Conservation (phyloP, 495 filamentous ascomycete genomes). For the Tuber umbilicatum region DNA sequence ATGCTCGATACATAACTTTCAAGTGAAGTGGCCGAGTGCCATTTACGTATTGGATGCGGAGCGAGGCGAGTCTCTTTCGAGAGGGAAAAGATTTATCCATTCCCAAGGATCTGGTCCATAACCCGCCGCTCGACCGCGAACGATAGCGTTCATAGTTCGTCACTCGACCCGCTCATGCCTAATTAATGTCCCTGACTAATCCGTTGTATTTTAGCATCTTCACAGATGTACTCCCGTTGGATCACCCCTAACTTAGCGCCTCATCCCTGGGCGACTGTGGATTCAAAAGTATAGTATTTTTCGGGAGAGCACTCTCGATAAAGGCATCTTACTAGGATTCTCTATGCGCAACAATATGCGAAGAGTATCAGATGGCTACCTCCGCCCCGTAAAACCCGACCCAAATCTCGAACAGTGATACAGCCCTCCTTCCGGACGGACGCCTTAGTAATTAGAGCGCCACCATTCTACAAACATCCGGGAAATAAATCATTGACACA, state of each 20-base stretch:
- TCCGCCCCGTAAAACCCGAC: neutral
- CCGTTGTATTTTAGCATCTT: neutral
- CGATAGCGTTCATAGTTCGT: neutral
- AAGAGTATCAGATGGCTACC: neutral
- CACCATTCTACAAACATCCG: neutral
- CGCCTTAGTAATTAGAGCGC: neutral
- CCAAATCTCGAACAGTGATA: neutral
- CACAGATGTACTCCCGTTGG: neutral
- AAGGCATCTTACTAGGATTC: neutral
- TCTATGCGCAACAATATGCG: neutral
- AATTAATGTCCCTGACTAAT: neutral
- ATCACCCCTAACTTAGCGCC: neutral
- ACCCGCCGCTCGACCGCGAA: neutral
- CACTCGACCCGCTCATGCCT: neutral
- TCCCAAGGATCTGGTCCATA: neutral
- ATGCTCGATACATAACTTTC: neutral
- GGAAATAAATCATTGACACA: neutral
- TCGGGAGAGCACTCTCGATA: neutral
- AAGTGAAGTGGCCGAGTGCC: neutral
- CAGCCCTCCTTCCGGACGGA: neutral
- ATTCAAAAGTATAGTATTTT: neutral
- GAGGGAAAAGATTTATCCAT: neutral
- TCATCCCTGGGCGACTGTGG: too few species aligned
- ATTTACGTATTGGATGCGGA: neutral
- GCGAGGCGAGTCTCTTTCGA: neutral